Percentiles rank a stretch among this genome's conserved stretches.
Evolutionary conservation across 2,329 filamentous ascomycete species (phyloP).

Genomic region (Hypoxylon sp.): DNA sequence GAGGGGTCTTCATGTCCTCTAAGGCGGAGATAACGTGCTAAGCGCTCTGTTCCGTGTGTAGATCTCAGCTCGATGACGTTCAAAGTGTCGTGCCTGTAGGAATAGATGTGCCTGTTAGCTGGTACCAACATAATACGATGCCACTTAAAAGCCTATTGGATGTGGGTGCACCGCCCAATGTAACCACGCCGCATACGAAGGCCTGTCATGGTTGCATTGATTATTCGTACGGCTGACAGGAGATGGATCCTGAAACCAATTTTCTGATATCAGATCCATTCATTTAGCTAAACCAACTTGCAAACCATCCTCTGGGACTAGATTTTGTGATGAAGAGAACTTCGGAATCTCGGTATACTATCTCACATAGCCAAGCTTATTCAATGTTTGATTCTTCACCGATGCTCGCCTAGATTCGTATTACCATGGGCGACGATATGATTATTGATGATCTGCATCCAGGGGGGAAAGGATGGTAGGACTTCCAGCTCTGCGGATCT

Average conservation of each 20-base stretch:
- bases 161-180: constrained; percentile 1
- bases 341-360: too few relatives aligned
- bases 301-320: too few relatives aligned
- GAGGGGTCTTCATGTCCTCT: background rate
- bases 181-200: constrained; percentile 16
- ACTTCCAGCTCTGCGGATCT: background rate
- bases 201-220: background rate
- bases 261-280: too few relatives aligned
- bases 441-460: too few relatives aligned
- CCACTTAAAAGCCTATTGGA: constrained; percentile 6
- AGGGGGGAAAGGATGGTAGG: too few relatives aligned
- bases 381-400: too few relatives aligned
- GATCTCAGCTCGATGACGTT: constrained; percentile 7
- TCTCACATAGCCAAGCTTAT: too few relatives aligned
- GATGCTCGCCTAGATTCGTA: too few relatives aligned
- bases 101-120: constrained; percentile 9
- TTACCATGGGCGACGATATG: too few relatives aligned
- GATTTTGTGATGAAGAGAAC: too few relatives aligned
- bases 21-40: constrained; percentile 9
- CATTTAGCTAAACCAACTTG: too few relatives aligned
- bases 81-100: background rate
- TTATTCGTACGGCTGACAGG: constrained; percentile 2
- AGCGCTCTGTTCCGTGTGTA: constrained; percentile 3
- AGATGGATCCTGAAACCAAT: constrained; percentile 9
- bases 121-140: constrained; percentile 3